phyloP scores from a whole-genome alignment of 495 filamentous ascomycete genomes.

The Talaromyces proteolyticus region DNA sequence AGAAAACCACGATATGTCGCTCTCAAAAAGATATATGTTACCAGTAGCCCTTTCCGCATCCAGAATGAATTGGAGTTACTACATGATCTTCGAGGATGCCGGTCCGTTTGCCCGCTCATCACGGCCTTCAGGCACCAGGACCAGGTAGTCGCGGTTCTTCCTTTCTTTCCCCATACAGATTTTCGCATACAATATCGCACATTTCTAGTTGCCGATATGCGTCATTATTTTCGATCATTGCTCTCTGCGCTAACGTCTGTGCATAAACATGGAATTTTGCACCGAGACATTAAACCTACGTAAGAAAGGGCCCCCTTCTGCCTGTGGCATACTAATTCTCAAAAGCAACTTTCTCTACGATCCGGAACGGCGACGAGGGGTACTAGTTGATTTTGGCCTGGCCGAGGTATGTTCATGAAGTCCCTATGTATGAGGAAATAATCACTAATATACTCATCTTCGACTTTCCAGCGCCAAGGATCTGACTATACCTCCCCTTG shows the following conservation, averaged over 20 bases:
- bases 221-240: slow-evolving; percentile 81
- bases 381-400: slow-evolving; percentile 93
- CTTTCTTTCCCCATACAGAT: slow-evolving; percentile 92
- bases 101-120: slow-evolving; percentile 87
- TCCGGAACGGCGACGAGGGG: slow-evolving; percentile 69
- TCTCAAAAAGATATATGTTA: slow-evolving; percentile 99
- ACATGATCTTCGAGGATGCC: slow-evolving; percentile 78
- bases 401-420: slow-evolving; percentile 53
- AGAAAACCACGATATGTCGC: slow-evolving; percentile 71
- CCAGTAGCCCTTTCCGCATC: slow-evolving; percentile 85
- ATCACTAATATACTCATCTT: background rate
- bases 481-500: slow-evolving; percentile 36
- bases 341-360: slow-evolving; percentile 90
- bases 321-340: background rate
- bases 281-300: slow-evolving; percentile 99
- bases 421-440: background rate
- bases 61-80: slow-evolving; percentile 96
- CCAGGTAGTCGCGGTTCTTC: slow-evolving; percentile 90
- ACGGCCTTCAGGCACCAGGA: slow-evolving; percentile 92
- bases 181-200: slow-evolving; percentile 92
- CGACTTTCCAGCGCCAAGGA: slow-evolving; percentile 27
- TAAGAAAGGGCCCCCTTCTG: slow-evolving; percentile 18
- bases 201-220: slow-evolving; percentile 78
- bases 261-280: slow-evolving; percentile 76
- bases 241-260: slow-evolving; percentile 81